These are phyloP conservation scores for Colletotrichum sp. DNA, from an alignment of 2,329 filamentous ascomycete species.

Conservation along the genomic window DNA sequence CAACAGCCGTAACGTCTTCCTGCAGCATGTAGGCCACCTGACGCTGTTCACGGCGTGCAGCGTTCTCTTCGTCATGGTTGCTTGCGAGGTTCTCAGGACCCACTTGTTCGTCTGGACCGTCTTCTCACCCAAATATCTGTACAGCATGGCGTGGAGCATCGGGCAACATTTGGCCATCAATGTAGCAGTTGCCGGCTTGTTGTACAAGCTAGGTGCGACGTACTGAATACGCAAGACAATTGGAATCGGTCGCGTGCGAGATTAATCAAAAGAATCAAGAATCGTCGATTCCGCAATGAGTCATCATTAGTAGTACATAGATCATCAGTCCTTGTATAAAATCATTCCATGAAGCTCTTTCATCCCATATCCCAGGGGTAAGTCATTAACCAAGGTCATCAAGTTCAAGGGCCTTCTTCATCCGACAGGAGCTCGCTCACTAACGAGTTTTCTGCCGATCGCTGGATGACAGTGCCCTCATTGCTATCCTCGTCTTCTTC, in stretches of 20 bases:
- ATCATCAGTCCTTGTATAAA: slow-evolving; percentile 11
- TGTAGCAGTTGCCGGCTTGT: slow-evolving; percentile 61
- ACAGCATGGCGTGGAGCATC: slow-evolving; percentile 86
- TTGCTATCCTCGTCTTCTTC: slow-evolving; percentile 46
- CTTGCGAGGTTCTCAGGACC: slow-evolving; percentile 81
- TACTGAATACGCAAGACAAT: not conserved
- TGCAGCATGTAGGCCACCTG: slow-evolving; percentile 63
- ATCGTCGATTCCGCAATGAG: not conserved
- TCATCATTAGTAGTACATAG: slow-evolving; percentile 19
- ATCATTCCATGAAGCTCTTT: not conserved
- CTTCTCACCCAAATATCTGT: slow-evolving; percentile 96
- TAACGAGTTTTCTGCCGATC: slow-evolving; percentile 35
- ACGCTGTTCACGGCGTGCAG: slow-evolving; percentile 74
- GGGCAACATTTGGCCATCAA: slow-evolving; percentile 82
- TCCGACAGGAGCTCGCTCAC: slow-evolving; percentile 47
- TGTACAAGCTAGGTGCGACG: slow-evolving; percentile 56
- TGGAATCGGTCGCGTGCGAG: not conserved
- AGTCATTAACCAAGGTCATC: not conserved
- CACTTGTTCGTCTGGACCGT: slow-evolving; percentile 99
- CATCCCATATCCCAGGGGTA: not conserved
- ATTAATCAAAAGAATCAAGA: not conserved
- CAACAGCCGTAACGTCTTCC: slow-evolving; percentile 33
- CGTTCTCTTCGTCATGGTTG: slow-evolving; percentile 80
- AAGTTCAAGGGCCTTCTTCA: slow-evolving; percentile 34
- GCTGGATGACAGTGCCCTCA: slow-evolving; percentile 27